Percentiles rank a stretch among this genome's conserved stretches.
Evolutionary conservation across 2,329 filamentous ascomycete genomes (phyloP).

Genomic region (Triangularia setosa): DNA sequence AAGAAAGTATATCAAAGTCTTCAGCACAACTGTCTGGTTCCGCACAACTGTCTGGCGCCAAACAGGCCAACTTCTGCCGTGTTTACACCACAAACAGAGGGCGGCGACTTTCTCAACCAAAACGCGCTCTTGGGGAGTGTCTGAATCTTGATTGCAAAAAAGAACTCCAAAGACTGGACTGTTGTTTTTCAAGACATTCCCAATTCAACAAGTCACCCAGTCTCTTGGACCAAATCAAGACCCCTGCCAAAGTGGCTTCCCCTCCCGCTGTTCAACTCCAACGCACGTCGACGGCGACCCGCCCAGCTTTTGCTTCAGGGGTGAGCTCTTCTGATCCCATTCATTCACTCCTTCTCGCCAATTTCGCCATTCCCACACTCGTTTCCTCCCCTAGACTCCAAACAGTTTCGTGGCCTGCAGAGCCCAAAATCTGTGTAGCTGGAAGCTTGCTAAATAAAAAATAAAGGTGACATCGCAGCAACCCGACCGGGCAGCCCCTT

Average conservation of each 20-base stretch:
- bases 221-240: neutral
- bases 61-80: neutral
- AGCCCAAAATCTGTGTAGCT: neutral
- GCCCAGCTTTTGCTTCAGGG: constrained; percentile 8
- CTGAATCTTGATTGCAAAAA: neutral
- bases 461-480: neutral
- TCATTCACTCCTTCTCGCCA: neutral
- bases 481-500: neutral
- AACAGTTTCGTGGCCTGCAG: neutral
- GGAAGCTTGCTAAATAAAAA: neutral
- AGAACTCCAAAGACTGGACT: neutral
- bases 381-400: neutral
- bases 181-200: no score
- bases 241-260: constrained; percentile 9
- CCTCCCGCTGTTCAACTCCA: neutral
- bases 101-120: neutral
- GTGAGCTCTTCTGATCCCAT: constrained; percentile 2
- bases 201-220: neutral
- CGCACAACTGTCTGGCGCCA: neutral
- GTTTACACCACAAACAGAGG: neutral
- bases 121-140: neutral
- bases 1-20: constrained; percentile 1
- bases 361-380: neutral
- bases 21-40: neutral
- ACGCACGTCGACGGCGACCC: neutral